Base-by-base conservation (phyloP, 2,329 filamentous ascomycete genomes). In the Nannizziopsis barbatae region DNA sequence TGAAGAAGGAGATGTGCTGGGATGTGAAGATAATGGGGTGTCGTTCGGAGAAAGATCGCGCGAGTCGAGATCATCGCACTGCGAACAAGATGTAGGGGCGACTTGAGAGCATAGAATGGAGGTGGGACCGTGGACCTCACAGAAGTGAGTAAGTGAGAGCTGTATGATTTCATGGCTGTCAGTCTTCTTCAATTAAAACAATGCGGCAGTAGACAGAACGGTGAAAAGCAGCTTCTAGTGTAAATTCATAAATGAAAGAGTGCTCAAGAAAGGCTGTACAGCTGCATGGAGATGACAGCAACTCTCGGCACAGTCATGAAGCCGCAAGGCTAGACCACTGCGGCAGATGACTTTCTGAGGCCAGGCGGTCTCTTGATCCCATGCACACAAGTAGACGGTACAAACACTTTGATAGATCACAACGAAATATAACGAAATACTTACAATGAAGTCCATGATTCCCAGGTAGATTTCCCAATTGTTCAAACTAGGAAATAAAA, bases 121-220 rank as follows among this genome's bases (percentile, higher is more conserved):
- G 45, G 75, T 79, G 14, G 76, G 76, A 61, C 76, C 76, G 71
- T 79, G 75, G 62, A 75, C 68, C 66, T 79, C 76, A 65, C 76
- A 79, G 62, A 79, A 79, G 65, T 79, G 76, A 55, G 76, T 77
- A 54, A 79, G 71, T 58, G 76, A 78, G 60, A 79, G 72, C 76
- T 79, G 43, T 45, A 51, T 27, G 33, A 12, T 12, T 6, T 10
- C 8, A 7, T 14, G 17, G 11, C 22, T 15, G 45, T 47, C 37
- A 47, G 45, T 30, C 3, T 36, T 11, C 18, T 20, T 40, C 44
- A 6, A 32, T 14, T 3, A 5, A 30, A 37, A 5, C 17, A 15
- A 14, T 33, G 20, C 18, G 6, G 10, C 9, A 11, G n/a, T 31
- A 20, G 17, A 40, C 9, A 40, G 3, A 6, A 40, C 22, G 7